phyloP scores from a whole-genome alignment of 1,284 basidiomycete genomes.

The Boletellus deceptivus region DNA sequence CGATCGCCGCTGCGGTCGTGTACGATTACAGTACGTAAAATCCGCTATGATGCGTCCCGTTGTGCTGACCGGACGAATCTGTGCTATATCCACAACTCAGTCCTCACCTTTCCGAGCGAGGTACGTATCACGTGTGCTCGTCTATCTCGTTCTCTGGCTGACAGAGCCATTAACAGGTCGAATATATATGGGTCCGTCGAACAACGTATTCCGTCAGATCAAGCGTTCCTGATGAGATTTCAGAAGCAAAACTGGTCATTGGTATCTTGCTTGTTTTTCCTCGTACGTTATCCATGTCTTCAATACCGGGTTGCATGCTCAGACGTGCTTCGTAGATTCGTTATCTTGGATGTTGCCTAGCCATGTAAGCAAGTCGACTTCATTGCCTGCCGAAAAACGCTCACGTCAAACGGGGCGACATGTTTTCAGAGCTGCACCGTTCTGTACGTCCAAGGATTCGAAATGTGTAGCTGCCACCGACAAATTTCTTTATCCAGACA shows the following conservation, averaged over 20 bases:
- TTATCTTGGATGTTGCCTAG: slow-evolving; percentile 1
- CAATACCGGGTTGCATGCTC: neutral
- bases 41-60: neutral
- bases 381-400: neutral
- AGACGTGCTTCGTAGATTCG: neutral
- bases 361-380: neutral
- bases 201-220: neutral
- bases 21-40: neutral
- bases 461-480: too few species aligned
- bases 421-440: neutral
- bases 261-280: neutral
- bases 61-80: too few species aligned
- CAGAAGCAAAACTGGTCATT: neutral
- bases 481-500: neutral
- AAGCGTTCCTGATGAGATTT: neutral
- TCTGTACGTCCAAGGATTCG: neutral
- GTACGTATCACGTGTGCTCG: neutral
- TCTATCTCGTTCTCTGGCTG: neutral
- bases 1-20: neutral
- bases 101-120: neutral
- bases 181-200: neutral
- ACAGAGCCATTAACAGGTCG: neutral
- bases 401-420: neutral
- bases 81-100: neutral
- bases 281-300: neutral